Evolutionary conservation across 192 early-diverging fungal genomes (phyloP), one percentile per base, ranked within the genome.

Genomic region (Backusella tarrabulga): DNA sequence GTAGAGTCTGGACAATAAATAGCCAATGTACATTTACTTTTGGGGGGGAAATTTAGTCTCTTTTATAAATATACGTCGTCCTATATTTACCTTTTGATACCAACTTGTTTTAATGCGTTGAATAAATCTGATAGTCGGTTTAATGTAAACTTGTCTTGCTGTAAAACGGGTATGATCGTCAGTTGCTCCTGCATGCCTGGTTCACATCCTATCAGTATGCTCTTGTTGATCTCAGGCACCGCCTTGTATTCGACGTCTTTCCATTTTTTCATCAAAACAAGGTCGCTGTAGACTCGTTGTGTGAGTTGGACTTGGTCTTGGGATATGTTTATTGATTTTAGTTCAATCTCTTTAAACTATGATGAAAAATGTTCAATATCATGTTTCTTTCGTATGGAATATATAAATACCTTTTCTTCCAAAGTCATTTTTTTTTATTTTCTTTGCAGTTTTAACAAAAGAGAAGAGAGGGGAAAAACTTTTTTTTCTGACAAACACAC

Each of bases 1-100:
- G 76, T 77, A 6, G 76, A 72, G 36, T 77, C 76, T 34, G 36
- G 41, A 54, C 50, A 54, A 34, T 72, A 70, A 66, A 77, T 77
- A 32, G 76, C 76, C 11, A 77, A 34, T 29, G 76, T 77, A n/a
- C 71, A 54, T 66, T 72, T 71, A 8, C 76, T 77, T n/a, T 36
- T 17, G 9, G 42, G 34, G 67, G 67, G 11, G 23, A 3, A 32
- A 3, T 32, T 19, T 26, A 74, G 29, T 63, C 23, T 63, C 7
- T 23, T 29, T 26, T 60, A 11, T 60, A 26, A 1, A 60, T 60
- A 26, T 11, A 29, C 29, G 14, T 29, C 4, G 0, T 11, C 11
- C n/a, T 63, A 29, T 14, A 29, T 21, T 60, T 12, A 63, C 21
- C 56, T 63, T 63, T 63, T 63, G 9, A 63, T 63, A 29, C 14